These are phyloP conservation scores for Russula dissimulans DNA, from an alignment of 768 basidiomycete species.

Conservation along the genomic window DNA sequence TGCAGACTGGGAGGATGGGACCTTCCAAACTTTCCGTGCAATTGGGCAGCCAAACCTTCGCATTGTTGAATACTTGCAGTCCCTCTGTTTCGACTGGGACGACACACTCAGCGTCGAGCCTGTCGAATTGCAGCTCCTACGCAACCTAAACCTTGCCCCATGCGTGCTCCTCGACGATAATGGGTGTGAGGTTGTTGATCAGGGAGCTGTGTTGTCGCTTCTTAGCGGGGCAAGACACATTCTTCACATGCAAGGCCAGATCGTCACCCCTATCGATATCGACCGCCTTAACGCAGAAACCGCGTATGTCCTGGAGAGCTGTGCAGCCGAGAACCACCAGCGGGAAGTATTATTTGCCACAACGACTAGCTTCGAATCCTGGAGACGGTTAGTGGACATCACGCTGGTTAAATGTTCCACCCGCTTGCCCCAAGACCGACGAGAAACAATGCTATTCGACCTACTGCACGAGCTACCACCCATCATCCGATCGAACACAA, in stretches of 20 bases:
- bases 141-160: constrained; percentile 54
- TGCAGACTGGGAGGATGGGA: constrained; percentile 38
- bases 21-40: constrained; percentile 54
- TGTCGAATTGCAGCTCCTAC: constrained; percentile 54
- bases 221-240: constrained; percentile 49
- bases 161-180: constrained; percentile 59
- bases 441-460: constrained; percentile 87
- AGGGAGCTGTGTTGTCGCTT: constrained; percentile 59
- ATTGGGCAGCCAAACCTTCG: constrained; percentile 76
- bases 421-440: constrained; percentile 67
- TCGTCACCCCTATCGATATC: constrained; percentile 51
- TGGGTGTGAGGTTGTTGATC: constrained; percentile 80
- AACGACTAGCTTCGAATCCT: constrained; percentile 65
- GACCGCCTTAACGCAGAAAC: constrained; percentile 64
- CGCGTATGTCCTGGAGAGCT: constrained; percentile 70
- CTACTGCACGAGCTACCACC: constrained; percentile 73
- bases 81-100: constrained; percentile 81
- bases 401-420: constrained; percentile 80
- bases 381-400: constrained; percentile 80
- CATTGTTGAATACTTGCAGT: constrained; percentile 82
- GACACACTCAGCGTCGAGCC: constrained; percentile 58
- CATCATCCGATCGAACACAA: constrained; percentile 52
- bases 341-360: constrained; percentile 69
- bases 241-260: constrained; percentile 57
- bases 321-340: constrained; percentile 81